Percentiles rank a stretch among this genome's conserved stretches.
These are phyloP conservation scores for Balakata baccata DNA, from an alignment of 345 rosid species.

Conservation along the genomic window DNA sequence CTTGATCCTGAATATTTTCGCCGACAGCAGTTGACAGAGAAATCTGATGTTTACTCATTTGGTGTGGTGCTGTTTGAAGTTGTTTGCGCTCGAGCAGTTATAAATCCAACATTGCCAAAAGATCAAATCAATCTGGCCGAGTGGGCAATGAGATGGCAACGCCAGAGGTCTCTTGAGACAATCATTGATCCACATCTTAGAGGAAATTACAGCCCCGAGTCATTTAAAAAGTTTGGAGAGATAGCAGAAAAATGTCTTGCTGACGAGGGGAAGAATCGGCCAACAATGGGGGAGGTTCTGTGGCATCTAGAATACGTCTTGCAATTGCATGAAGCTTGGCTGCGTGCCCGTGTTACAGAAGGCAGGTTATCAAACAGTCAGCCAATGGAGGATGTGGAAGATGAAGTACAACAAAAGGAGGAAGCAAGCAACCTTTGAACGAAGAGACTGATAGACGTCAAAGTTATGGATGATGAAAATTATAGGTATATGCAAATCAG, in stretches of 20 bases:
- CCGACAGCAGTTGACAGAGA: conserved; percentile 80
- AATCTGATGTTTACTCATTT: conserved; percentile 87
- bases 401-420: conserved; percentile 18
- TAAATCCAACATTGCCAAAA: conserved; percentile 80
- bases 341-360: conserved; percentile 32
- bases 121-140: conserved; percentile 95
- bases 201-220: conserved; percentile 53
- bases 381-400: conserved; percentile 27
- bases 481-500: conserved; percentile 5
- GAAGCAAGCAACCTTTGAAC: not conserved
- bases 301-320: conserved; percentile 89
- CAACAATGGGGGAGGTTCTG: conserved; percentile 82
- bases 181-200: conserved; percentile 57
- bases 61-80: conserved; percentile 84
- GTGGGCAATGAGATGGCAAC: conserved; percentile 87
- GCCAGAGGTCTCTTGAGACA: conserved; percentile 56
- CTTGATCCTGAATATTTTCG: conserved; percentile 87
- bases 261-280: conserved; percentile 79
- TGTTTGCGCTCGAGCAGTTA: conserved; percentile 83
- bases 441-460: conserved; percentile 11
- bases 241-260: conserved; percentile 87
- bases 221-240: conserved; percentile 79
- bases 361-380: conserved; percentile 44
- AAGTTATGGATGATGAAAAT: conserved; percentile 8
- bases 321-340: conserved; percentile 83